A percentile compares a stretch with the other conserved stretches of the same genome.
Conservation (phyloP, 495 filamentous ascomycete genomes). For the Acidiella bohemica region DNA sequence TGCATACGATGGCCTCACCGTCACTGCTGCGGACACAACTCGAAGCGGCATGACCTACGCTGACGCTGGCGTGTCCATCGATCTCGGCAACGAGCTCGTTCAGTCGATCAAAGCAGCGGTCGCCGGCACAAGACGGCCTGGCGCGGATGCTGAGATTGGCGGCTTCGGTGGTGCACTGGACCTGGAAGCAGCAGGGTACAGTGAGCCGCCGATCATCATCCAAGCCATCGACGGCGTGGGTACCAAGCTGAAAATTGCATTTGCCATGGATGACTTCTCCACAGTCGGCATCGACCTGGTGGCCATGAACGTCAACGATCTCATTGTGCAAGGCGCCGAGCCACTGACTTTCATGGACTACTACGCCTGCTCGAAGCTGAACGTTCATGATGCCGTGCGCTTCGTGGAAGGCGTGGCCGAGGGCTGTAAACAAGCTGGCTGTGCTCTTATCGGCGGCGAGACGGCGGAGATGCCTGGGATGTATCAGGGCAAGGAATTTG, state of each 20-base stretch:
- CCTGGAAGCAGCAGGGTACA: constrained; percentile 61
- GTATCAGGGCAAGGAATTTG: constrained; percentile 71
- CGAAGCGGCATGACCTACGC: constrained; percentile 66
- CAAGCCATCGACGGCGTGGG: constrained; percentile 92
- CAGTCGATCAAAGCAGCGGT: constrained; percentile 77
- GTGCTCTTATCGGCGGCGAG: constrained; percentile 87
- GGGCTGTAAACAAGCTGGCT: constrained; percentile 68
- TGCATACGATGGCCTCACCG: constrained; percentile 66
- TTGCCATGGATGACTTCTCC: constrained; percentile 72
- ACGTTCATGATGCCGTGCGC: constrained; percentile 56
- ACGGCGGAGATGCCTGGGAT: constrained; percentile 96
- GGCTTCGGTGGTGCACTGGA: constrained; percentile 90
- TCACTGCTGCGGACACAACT: constrained; percentile 28
- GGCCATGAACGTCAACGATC: constrained; percentile 97
- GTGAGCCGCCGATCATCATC: constrained; percentile 61
- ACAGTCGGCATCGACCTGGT: constrained; percentile 90
- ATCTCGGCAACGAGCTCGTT: constrained; percentile 82
- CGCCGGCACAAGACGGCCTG: constrained; percentile 61
- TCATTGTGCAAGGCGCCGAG: constrained; percentile 87
- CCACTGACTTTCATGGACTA: constrained; percentile 93
- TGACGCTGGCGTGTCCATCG: constrained; percentile 81
- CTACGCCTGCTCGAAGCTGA: constrained; percentile 77
- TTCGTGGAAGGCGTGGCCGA: constrained; percentile 80
- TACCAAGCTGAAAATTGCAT: constrained; percentile 91
- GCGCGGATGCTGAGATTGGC: constrained; percentile 80